A percentile compares a stretch with the other conserved stretches of the same genome.
Evolutionary conservation across 129 eudicot species (phyloP).

Genomic region (Helichrysum umbraculigerum): DNA sequence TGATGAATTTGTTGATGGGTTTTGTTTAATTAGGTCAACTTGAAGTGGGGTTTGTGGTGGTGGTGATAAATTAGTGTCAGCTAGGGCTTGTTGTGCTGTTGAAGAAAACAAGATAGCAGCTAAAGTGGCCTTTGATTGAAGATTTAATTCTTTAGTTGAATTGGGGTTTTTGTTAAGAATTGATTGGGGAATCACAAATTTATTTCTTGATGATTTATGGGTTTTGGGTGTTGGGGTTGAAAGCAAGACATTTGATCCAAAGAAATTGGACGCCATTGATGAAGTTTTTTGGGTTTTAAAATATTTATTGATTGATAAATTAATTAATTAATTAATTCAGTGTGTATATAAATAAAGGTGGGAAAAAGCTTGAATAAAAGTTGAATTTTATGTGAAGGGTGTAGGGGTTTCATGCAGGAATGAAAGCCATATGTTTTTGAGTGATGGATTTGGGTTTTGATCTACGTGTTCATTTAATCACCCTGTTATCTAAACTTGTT

Average conservation of each 20-base stretch:
- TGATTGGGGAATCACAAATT: slow-evolving; percentile 48
- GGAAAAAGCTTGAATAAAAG: not conserved
- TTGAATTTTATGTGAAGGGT: slow-evolving; percentile 33
- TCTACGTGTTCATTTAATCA: slow-evolving; percentile 49
- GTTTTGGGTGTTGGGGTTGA: slow-evolving; percentile 76
- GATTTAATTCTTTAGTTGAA: slow-evolving; percentile 20
- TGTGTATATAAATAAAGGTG: not conserved
- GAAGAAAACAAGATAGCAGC: slow-evolving; percentile 69
- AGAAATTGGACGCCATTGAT: slow-evolving; percentile 61
- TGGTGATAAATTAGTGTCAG: slow-evolving; percentile 43
- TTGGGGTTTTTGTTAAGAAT: slow-evolving; percentile 43
- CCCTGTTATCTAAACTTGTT: slow-evolving; percentile 31
- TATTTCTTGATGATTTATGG: slow-evolving; percentile 38
- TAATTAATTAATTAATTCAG: not conserved
- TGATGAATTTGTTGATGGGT: slow-evolving; percentile 35
- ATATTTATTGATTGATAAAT: not conserved
- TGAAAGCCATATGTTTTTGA: slow-evolving; percentile 44
- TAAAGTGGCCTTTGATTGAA: slow-evolving; percentile 54
- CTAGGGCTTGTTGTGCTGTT: slow-evolving; percentile 46
- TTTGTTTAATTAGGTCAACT: slow-evolving; percentile 44
- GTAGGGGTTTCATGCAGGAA: slow-evolving; percentile 35
- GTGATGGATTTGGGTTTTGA: slow-evolving; percentile 40
- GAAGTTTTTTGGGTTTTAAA: slow-evolving; percentile 12
- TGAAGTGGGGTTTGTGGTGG: slow-evolving; percentile 48
- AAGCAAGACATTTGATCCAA: slow-evolving; percentile 50